A percentile compares a stretch with the other conserved stretches of the same genome.
Conservation (phyloP, 2,329 filamentous ascomycete species). For the Stemphylium vesicarium region DNA sequence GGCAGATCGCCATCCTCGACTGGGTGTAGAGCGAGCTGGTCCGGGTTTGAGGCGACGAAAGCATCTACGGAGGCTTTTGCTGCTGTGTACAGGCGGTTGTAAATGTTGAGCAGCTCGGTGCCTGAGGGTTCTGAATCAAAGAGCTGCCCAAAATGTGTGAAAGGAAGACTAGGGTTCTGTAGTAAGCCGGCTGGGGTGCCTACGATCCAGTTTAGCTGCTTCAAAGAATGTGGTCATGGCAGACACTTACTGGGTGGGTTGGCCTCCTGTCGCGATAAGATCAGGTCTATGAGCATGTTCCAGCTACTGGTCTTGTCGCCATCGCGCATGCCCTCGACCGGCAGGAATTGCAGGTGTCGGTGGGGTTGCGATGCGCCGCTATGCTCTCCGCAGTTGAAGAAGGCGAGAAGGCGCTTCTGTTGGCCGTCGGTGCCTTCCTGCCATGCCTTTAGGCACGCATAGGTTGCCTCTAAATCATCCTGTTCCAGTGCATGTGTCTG, state of each 20-base stretch:
- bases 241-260: conserved; percentile 6
- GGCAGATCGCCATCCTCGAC: conserved; percentile 48
- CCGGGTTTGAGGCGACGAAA: conserved; percentile 51
- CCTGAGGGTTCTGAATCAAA: conserved; percentile 52
- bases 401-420: conserved; percentile 62
- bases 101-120: conserved; percentile 40
- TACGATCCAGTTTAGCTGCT: conserved; percentile 15
- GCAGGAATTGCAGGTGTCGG: conserved; percentile 74
- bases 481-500: conserved; percentile 69
- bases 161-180: conserved; percentile 50
- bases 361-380: conserved; percentile 76
- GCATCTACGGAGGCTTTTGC: conserved; percentile 46
- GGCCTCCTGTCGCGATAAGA: conserved; percentile 29
- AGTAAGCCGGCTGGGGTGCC: conserved; percentile 9
- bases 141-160: conserved; percentile 56
- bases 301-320: conserved; percentile 49
- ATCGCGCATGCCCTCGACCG: conserved; percentile 67
- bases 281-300: conserved; percentile 57
- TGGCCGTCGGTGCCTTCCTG: conserved; percentile 30
- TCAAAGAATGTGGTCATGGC: neutral
- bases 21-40: conserved; percentile 31
- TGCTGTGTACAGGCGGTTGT: conserved; percentile 42
- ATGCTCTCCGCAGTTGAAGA: conserved; percentile 73
- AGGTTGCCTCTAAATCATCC: conserved; percentile 66
- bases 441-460: conserved; percentile 67